Evolutionary conservation across 139 green algal genomes (phyloP).

Genomic region (Chlamydomonas applanata): DNA sequence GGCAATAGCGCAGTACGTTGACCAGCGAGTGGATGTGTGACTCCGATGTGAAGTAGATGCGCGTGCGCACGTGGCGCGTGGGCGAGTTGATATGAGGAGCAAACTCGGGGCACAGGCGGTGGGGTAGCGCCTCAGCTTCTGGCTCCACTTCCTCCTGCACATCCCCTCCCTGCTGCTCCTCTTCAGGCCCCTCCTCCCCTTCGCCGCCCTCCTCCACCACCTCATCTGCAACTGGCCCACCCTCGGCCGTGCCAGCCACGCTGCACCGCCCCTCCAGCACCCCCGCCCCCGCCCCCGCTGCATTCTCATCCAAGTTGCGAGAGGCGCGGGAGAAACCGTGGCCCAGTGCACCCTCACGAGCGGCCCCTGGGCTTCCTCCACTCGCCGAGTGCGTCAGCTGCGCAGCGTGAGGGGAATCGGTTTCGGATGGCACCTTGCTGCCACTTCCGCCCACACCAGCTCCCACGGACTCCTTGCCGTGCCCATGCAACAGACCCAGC

Average conservation of each 20-base stretch:
- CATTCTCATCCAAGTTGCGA: neutral
- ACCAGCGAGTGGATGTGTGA: conserved; percentile 94
- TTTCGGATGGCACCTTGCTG: too few relatives aligned
- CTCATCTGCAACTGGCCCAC: neutral
- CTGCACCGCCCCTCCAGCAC: too few relatives aligned
- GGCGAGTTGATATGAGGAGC: conserved; percentile 87
- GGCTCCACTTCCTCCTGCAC: neutral
- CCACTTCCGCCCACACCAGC: too few relatives aligned
- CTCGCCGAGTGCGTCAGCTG: too few relatives aligned
- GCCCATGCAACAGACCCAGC: too few relatives aligned
- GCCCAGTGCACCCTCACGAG: too few relatives aligned
- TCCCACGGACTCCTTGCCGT: too few relatives aligned
- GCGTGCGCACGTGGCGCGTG: conserved; percentile 90
- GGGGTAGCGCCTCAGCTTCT: conserved; percentile 15
- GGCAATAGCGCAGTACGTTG: conserved; percentile 89
- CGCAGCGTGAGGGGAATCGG: too few relatives aligned
- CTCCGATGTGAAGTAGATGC: conserved; percentile 96
- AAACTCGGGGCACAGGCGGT: conserved; percentile 83
- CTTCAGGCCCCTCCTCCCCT: neutral
- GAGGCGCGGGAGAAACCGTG: too few relatives aligned
- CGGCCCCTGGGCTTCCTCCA: too few relatives aligned
- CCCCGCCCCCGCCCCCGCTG: neutral
- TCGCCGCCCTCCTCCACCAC: neutral
- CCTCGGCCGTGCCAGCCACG: neutral
- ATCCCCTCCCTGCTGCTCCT: too few relatives aligned